These are phyloP conservation scores for Petunia axillaris DNA, from an alignment of 257 asterid species.

Conservation along the genomic window DNA sequence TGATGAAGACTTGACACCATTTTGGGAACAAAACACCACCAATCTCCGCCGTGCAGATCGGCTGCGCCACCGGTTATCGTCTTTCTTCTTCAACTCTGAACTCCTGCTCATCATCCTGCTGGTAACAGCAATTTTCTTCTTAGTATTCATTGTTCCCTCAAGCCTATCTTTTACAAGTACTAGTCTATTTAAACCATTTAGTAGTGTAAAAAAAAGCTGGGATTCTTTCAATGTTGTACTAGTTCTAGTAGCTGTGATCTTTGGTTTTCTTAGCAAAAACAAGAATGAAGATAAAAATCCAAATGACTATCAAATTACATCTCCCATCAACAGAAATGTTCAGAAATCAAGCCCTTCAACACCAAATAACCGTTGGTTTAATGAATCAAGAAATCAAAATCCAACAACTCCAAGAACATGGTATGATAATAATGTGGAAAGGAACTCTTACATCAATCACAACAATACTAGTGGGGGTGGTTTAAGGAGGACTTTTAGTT, in stretches of 20 bases:
- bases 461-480: conserved; percentile 25
- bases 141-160: conserved; percentile 62
- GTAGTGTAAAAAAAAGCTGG: conserved; percentile 78
- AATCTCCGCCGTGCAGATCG: conserved; percentile 62
- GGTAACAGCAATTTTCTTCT: conserved; percentile 58
- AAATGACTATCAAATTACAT: conserved; percentile 46
- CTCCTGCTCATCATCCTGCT: conserved; percentile 54
- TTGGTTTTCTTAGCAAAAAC: conserved; percentile 78
- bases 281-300: conserved; percentile 49
- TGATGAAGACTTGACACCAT: conserved; percentile 61
- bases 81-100: conserved; percentile 70
- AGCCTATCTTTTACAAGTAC: conserved; percentile 51
- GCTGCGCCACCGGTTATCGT: conserved; percentile 51
- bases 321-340: conserved; percentile 35
- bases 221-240: conserved; percentile 72
- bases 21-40: conserved; percentile 68
- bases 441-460: conserved; percentile 30
- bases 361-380: conserved; percentile 21
- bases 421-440: conserved; percentile 36
- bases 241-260: conserved; percentile 72
- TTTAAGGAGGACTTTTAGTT: conserved; percentile 62
- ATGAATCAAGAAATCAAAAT: conserved; percentile 22
- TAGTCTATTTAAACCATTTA: conserved; percentile 62
- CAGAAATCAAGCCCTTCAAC: conserved; percentile 27
- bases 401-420: conserved; percentile 48